Base-by-base conservation (phyloP, 164 flowering plant genomes). In the Liquidambar formosana region DNA sequence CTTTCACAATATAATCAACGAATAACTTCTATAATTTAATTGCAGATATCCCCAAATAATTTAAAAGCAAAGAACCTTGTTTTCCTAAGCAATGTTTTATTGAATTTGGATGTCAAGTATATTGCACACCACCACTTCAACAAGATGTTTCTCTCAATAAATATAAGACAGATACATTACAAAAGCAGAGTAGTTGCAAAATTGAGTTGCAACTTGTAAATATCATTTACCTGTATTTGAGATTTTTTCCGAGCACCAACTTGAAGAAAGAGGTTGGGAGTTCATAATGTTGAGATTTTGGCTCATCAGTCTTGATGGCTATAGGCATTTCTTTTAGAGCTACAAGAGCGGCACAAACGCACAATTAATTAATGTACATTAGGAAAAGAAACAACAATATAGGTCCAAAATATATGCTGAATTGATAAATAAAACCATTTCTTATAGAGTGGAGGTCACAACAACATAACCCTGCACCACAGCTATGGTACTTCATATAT, bases 191-290 rank as follows among this genome's bases (percentile, higher is more conserved):
- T 23, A 57, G 16, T 25, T 57, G 5, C 44, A 18, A 27, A 57
- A 2, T 16, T 15, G 43, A 18, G 21, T 15, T 13, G 27, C 0
- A 13, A 52, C n/a, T 58, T 5, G 22, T 15, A 21, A n/a, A 71
- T 59, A 22, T 59, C 51, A 48, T 27, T 63, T 59, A 91, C 98
- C 97, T 94, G 84, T 94, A 94, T 74, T 94, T 94, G 61, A 91
- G 78, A 78, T 92, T 77, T 76, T 88, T 75, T 21, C 98, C 98
- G 8, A 94, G 90, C 28, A 94, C 93, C 65, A 92, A 67, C 79
- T 92, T 88, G 85, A 94, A 94, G 84, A 94, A 94, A 62, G 92
- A 86, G 14, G 97, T 94, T 8, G 97, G 98, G 3, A 94, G 65
- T 67, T 91, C 97, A 75, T 94, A 94, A 71, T 91, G 98, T 63